Percentiles rank a stretch among this genome's conserved stretches.
phyloP scores from a whole-genome alignment of 1,284 basidiomycete species.

The Puccinia horiana region DNA sequence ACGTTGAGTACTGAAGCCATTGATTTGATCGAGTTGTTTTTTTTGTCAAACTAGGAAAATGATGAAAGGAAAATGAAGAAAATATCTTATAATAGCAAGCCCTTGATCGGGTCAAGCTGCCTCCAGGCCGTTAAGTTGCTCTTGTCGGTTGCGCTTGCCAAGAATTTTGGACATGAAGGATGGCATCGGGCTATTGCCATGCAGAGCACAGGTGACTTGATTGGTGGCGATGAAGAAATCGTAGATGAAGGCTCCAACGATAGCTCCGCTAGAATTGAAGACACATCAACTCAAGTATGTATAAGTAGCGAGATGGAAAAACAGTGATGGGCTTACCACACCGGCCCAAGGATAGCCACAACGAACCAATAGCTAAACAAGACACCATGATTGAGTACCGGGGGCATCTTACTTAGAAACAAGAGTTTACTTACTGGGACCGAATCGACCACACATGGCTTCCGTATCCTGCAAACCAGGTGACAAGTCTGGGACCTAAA shows the following conservation, averaged over 20 bases:
- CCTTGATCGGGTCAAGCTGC: background rate
- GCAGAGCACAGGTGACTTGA: slow-evolving; percentile 17
- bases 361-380: slow-evolving; percentile 38
- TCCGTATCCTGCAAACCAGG: slow-evolving; percentile 47
- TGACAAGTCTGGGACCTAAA: slow-evolving; percentile 44
- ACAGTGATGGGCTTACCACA: no score
- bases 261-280: slow-evolving; percentile 21
- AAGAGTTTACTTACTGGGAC: background rate
- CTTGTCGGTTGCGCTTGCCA: slow-evolving; percentile 16
- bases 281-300: background rate
- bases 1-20: slow-evolving; percentile 6
- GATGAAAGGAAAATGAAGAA: no score
- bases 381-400: background rate
- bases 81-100: no score
- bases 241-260: slow-evolving; percentile 45
- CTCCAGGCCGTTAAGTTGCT: slow-evolving; percentile 14
- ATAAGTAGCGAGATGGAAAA: no score
- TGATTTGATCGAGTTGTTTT: background rate
- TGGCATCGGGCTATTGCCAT: slow-evolving; percentile 1
- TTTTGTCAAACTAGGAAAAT: background rate
- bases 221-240: slow-evolving; percentile 43
- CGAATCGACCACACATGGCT: slow-evolving; percentile 45
- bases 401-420: no score
- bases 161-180: background rate
- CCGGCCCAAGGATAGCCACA: slow-evolving; percentile 37